phyloP scores from a whole-genome alignment of 2,329 filamentous ascomycete genomes.

The Hymenoscyphus albidus region DNA sequence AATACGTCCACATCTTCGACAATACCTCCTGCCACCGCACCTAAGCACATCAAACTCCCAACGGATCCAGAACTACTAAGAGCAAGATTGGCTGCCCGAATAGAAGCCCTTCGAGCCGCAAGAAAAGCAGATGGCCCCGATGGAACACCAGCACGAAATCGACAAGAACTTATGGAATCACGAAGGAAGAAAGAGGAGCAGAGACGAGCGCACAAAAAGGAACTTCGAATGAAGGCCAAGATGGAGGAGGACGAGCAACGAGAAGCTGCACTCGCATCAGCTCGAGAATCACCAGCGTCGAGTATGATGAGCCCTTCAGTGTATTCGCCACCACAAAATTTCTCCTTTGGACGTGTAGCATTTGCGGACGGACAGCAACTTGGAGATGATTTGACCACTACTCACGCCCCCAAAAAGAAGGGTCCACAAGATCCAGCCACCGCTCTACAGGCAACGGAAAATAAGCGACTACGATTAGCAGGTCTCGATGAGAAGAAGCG shows the following conservation, averaged over 20 bases:
- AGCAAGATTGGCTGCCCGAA: conserved; percentile 73
- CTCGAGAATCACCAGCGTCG: conserved; percentile 54
- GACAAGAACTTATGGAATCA: conserved; percentile 88
- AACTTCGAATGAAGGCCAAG: conserved; percentile 71
- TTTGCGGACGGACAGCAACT: conserved; percentile 82
- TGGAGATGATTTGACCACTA: conserved; percentile 61
- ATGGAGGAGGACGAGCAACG: conserved; percentile 70
- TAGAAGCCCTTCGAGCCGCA: conserved; percentile 78
- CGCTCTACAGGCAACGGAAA: conserved; percentile 79
- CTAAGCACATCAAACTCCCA: conserved; percentile 64
- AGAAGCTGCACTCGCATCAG: conserved; percentile 57
- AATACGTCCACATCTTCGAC: conserved; percentile 70
- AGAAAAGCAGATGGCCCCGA: conserved; percentile 84
- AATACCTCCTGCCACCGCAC: conserved; percentile 55
- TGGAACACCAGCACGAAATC: conserved; percentile 76
- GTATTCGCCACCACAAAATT: conserved; percentile 60
- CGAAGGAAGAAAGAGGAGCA: conserved; percentile 83
- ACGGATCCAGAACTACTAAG: conserved; percentile 71
- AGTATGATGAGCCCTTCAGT: conserved; percentile 54
- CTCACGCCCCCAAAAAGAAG: conserved; percentile 70
- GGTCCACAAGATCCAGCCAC: conserved; percentile 82
- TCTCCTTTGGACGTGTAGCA: conserved; percentile 86
- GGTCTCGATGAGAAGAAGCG: conserved; percentile 75
- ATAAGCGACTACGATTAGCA: conserved; percentile 76
- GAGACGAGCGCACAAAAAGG: conserved; percentile 85